Base-by-base conservation (phyloP, 2,329 filamentous ascomycete genomes). In the Monosporascus sp. region DNA sequence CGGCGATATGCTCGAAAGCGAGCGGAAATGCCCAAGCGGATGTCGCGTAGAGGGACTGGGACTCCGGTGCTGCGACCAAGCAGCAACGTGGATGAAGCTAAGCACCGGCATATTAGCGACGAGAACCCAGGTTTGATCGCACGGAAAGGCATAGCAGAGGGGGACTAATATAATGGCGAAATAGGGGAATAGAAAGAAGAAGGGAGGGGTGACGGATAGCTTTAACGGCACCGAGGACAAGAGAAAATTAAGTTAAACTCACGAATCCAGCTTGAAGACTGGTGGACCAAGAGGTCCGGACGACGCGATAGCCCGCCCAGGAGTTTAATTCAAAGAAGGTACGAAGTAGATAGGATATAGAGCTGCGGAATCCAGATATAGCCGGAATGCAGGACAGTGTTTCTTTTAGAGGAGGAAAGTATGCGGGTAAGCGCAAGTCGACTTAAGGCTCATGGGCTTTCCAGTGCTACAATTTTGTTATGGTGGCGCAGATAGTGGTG, bases 21-120 rank as follows among this genome's bases (percentile, higher is more conserved):
- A 79, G 56, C 79, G 73, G 53, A 81, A 70, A 61, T 82, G 79
- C 53, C 77, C 75, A 48, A 78, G 68, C 48, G 74, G 70, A 48
- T 66, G 65, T 55, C 68, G 67, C 35, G 67, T 65, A 48, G 65
- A 70, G 51, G 68, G 67, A 59, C 57, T 66, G 52, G 61, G 59
- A 57, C 58, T 61, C 58, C 63, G 65, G 61, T 74, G 75, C 67
- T 77, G 76, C 60, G 77, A 72, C 76, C 78, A 82, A 68, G 76
- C 75, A 60, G 77, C 72, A 56, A 80, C 74, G 58, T 77, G 75
- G 55, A 81, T 76, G 67, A 83, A 78, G 69, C 79, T 83, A 62
- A 55, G 50, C 40, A 53, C 55, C 46, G 51, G 46, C 54, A 60
- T 58, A 57, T 67, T 54, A 63, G 59, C 58, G 54, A 50, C 19